Base-by-base conservation (phyloP, 2,329 filamentous ascomycete species). In the Colletotrichum sp. region DNA sequence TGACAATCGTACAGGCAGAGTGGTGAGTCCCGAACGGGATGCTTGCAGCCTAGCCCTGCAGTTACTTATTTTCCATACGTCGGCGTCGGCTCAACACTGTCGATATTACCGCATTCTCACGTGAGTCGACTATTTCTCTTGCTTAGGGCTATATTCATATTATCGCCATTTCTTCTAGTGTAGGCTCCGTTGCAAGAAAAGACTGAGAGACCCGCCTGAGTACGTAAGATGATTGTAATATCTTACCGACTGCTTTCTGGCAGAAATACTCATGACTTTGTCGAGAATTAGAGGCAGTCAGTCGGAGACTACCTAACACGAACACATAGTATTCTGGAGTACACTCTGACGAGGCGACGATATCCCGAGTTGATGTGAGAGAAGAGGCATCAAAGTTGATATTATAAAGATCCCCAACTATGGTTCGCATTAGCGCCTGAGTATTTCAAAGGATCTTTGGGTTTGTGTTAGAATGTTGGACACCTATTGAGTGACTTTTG, bases 361-460 rank as follows among this genome's bases (percentile, higher is more conserved):
- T 2, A n/a, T 44, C 39, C 18, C 2, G 0, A n/a, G 39, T 44
- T n/a, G 39, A 44, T n/a, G 18, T 44, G 3, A 44, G 39, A 44
- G 39, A 44, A 12, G 18, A 2, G 5, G 2, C 1, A 10, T 10
- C 3, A 10, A 1, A 44, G 6, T 44, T n/a, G 9, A 44, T n/a
- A 44, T 10, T 6, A n/a, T 3, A 1, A 1, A 44, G 16, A 12
- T 44, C 1, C 39, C 39, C 39, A n/a, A 12, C 6, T 12, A 1
- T 44, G 18, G 4, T 12, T 44, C 39, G 1, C 9, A n/a, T 44
- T 44, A 1, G 39, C 18, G 0, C 18, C 39, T 44, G 2, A 44
- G 8, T n/a, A n/a, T 2, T n/a, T 12, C 39, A 44, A n/a, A 0
- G 39, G 2, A 10, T n/a, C 39, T 1, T 44, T n/a, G 18, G 0